Base-by-base conservation (phyloP, 108 stramenopile genomes). In the Cyclotella sp. region DNA sequence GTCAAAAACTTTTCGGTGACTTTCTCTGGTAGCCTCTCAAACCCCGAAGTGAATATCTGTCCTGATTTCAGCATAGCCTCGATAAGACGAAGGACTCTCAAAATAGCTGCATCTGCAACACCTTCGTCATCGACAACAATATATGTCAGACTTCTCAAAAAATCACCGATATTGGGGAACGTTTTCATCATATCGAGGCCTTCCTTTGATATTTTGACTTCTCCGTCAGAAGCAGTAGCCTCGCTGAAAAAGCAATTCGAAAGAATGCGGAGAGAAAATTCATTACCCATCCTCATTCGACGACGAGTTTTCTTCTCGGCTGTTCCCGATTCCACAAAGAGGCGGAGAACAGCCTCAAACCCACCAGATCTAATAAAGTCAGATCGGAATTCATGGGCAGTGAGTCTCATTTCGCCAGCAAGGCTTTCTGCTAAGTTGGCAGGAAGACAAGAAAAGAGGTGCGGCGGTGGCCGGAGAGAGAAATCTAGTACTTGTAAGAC, bases 401-500 rank as follows among this genome's bases (percentile, higher is more conserved):
- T 82, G 1, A 65, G 66, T 6, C 51, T 41, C 75, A 86, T 87
- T 55, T 83, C 52, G 55, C 51, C 63, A n/a, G 70, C 70, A 26
- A 93, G 69, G 18, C 42, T 68, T 10, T 16, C 34, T 41, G 79
- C 64, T 27, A 74, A 69, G 44, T 82, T 76, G 2, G 43, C 11
- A 8, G 82, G 76, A 46, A 95, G 76, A 40, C 70, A 68, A 0
- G 90, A 92, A 46, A 96, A 77, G 16, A 95, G 78, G 53, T 87
- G 94, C 24, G 85, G 79, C 11, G 96, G 92, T 14, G 98, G 98
- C 52, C 91, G 90, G 22, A 98, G 76, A 42, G 95, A 86, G 26
- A 93, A 90, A 75, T 98, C 98, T 29, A 98, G 86, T 19, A 97
- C 90, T 80, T 97, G 91, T 77, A 98, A 85, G 11, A 92, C 93